Evolutionary conservation across 2,329 filamentous ascomycete species (phyloP).

Genomic region (Cercospora brassicicola): DNA sequence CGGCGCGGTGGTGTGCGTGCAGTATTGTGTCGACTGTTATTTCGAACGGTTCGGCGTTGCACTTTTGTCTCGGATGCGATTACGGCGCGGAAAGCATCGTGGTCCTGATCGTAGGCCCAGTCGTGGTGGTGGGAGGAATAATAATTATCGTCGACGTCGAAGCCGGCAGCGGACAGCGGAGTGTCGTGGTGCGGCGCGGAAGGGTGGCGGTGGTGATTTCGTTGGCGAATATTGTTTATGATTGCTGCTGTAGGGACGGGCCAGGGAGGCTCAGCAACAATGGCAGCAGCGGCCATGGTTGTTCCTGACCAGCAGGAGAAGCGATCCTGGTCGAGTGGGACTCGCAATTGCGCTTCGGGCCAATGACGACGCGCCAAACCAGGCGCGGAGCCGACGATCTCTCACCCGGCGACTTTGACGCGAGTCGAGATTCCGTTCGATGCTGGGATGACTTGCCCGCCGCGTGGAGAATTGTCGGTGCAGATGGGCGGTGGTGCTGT

Average conservation of each 20-base stretch:
- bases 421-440: conserved; percentile 15
- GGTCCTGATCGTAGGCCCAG: conserved; percentile 5
- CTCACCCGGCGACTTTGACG: neutral
- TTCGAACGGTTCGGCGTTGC: neutral
- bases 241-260: neutral
- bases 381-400: conserved; percentile 7
- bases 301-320: conserved; percentile 1
- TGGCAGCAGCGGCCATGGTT: conserved; percentile 2
- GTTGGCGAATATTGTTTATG: neutral
- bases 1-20: neutral
- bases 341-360: neutral
- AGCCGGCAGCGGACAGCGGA: conserved; percentile 8
- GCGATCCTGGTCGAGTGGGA: conserved; percentile 6
- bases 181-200: conserved; percentile 3
- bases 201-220: neutral
- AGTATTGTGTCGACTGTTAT: neutral
- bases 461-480: neutral
- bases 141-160: neutral
- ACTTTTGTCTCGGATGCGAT: conserved; percentile 9
- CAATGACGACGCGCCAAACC: conserved; percentile 4
- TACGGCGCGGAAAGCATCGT: conserved; percentile 30
- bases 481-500: neutral
- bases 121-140: conserved; percentile 9
- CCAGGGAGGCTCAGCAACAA: neutral
- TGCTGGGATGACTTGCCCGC: conserved; percentile 5